Base-by-base conservation (phyloP, 2,329 filamentous ascomycete genomes). In the Sclerotinia nivalis region DNA sequence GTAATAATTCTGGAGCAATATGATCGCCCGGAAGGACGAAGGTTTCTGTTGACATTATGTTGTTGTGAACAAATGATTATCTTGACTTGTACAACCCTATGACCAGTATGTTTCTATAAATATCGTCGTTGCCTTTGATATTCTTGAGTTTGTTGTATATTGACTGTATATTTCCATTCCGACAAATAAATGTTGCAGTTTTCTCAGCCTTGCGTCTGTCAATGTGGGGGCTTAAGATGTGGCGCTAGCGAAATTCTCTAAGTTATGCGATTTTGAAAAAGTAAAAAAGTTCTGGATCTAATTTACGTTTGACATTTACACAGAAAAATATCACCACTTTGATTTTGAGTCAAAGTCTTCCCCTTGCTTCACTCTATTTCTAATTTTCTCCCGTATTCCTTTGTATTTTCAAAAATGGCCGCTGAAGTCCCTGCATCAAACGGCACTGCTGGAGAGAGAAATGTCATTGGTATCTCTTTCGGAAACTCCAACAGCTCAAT, bases 401-500 rank as follows among this genome's bases (percentile, higher is more conserved):
- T 67, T 31, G 71, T 62, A 55, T 50, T 58, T 49, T 49, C 31
- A 47, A 76, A 72, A 49, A 79, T 79, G 78, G 72, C 77, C 71
- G 72, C 72, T 71, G 76, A 78, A 73, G 72, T 66, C 20, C 69
- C 62, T 52, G 37, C 69, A 62, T 71, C 73, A 8, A 75, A 70
- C 66, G 74, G 74, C 69, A 64, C 73, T 72, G 82, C 67, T 56
- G 68, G 68, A 43, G 85, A 89, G 76, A 85, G 88, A 77, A 84
- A 86, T 78, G 93, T 91, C 80, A 98, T 99, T 83, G 96, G 96
- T 81, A 93, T 99, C 80, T 92, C 94, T 75, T 97, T 98, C 85
- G 96, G 96, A 83, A 99, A 98, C 85, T 94, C 93, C 72, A 97
- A 97, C 89, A 96, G 93, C 84, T 97, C 93, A 72, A 97, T 99